Evolutionary conservation across 2,329 filamentous ascomycete species (phyloP), one percentile per base, ranked within the genome.

Genomic region (Alternaria consortialis): DNA sequence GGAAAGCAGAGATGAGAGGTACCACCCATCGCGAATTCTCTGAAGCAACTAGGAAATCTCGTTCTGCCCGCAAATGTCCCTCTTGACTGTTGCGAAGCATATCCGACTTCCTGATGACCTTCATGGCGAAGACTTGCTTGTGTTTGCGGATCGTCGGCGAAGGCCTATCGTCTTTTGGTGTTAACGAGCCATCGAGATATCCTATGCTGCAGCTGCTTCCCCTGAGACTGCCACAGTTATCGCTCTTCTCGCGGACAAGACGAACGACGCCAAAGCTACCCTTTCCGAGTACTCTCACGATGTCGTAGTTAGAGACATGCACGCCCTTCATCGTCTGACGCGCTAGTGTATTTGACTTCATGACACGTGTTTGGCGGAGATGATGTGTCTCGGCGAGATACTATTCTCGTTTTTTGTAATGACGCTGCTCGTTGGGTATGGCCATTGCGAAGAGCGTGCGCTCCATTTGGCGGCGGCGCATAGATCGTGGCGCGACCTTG

Each of bases 241-340:
- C 72, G 48, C 68, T 73, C 58, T 77, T 90, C 75, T 94, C 91
- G 57, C 88, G 89, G 2, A 98, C 94, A 36, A 99, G 84, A 46
- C 90, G 87, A 15, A 99, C 95, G 25, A 97, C 90, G 0, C 95
- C 94, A 79, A 98, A 99, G 74, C 94, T 97, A 8, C 95, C 94
- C 76, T 95, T 97, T 0, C 95, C 94, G 5, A 98, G 84, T 17
- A 96, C 85, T 68, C 93, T 91, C 31, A 98, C 80, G 12, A 90
- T 84, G 66, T 97, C 91, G 72, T 94, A 97, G n/a, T 88, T 87
- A 8, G 88, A 86, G 23, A 85, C 75, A 43, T 84, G 84, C 13
- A 85, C 82, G 3, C 83, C 82, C 65, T 85, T 83, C 55, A 82
- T 78, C 12, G 77, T 79, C 27, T 82, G 80, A n/a, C 80, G 75